A percentile compares a stretch with the other conserved stretches of the same genome.
These are phyloP conservation scores for Ceratocystiopsis brevicomis DNA, from an alignment of 2,329 filamentous ascomycete species.

Conservation along the genomic window DNA sequence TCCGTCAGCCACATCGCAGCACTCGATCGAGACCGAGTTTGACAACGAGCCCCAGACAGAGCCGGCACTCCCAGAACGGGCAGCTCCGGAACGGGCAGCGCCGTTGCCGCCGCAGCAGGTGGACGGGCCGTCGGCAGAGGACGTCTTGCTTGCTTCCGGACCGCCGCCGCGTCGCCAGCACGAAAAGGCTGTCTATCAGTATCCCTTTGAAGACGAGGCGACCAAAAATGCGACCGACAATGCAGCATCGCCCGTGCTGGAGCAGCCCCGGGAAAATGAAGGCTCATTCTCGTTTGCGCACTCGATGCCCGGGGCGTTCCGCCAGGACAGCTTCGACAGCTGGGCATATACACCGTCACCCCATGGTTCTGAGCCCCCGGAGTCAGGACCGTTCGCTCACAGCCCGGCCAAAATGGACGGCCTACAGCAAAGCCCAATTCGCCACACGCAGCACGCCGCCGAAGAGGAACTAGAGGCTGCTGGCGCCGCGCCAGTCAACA, in stretches of 20 bases:
- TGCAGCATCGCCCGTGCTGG: background rate
- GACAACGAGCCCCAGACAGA: slow-evolving; percentile 53
- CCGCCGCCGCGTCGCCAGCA: slow-evolving; percentile 3
- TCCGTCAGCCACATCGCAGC: slow-evolving; percentile 37
- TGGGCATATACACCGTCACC: slow-evolving; percentile 3
- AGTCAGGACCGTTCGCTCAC: too few relatives aligned
- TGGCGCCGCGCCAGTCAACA: too few relatives aligned
- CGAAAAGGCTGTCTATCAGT: slow-evolving; percentile 26
- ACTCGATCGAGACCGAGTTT: slow-evolving; percentile 49
- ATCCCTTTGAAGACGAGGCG: slow-evolving; percentile 29
- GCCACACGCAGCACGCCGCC: too few relatives aligned
- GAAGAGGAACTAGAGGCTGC: too few relatives aligned
- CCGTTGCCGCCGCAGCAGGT: background rate
- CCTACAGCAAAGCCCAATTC: too few relatives aligned
- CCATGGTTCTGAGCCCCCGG: background rate
- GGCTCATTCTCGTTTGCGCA: background rate
- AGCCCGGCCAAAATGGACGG: too few relatives aligned
- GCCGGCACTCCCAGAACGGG: slow-evolving; percentile 18
- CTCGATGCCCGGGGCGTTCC: slow-evolving; percentile 5
- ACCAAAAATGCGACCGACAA: slow-evolving; percentile 9
- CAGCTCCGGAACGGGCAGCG: slow-evolving; percentile 7
- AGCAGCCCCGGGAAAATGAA: too few relatives aligned
- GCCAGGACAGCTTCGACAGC: slow-evolving; percentile 5
- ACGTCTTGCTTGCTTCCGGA: too few relatives aligned
- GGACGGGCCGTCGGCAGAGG: too few relatives aligned